Percentiles rank a stretch among this genome's conserved stretches.
Evolutionary conservation across 176 grass and related monocot species (phyloP).

Genomic region (Thalia dealbata): DNA sequence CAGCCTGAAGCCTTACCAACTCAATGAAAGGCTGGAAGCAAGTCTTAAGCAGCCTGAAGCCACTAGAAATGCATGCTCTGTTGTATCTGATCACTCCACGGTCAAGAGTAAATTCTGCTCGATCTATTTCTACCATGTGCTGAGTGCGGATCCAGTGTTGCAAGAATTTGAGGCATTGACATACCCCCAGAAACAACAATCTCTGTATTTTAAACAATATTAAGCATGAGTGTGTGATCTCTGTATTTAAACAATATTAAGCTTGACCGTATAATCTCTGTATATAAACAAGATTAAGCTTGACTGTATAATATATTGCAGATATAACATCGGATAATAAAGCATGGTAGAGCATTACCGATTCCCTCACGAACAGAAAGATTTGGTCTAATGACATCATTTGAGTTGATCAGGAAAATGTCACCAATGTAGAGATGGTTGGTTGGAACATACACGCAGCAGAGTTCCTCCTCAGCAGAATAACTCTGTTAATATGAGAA

Average conservation of each 20-base stretch:
- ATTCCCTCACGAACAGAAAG: conserved; percentile 92
- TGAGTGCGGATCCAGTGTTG: conserved; percentile 64
- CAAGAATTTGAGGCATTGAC: conserved; percentile 91
- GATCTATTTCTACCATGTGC: conserved; percentile 32
- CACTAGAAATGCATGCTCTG: too few species aligned
- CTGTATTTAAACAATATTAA: conserved; percentile 14
- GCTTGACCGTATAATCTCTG: conserved; percentile 38
- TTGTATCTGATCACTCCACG: too few species aligned
- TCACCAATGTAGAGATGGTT: conserved; percentile 99
- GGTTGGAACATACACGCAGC: conserved; percentile 89
- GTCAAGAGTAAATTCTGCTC: conserved; percentile 30
- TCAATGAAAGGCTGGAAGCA: too few species aligned
- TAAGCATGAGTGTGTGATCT: not conserved
- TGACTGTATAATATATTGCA: too few species aligned
- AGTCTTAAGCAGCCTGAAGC: too few species aligned
- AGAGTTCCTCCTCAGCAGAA: conserved; percentile 83
- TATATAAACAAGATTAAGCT: not conserved
- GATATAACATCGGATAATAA: not conserved
- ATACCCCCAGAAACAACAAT: conserved; percentile 95
- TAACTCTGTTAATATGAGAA: conserved; percentile 48
- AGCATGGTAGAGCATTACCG: conserved; percentile 30
- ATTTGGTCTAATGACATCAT: conserved; percentile 93
- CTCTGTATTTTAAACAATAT: conserved; percentile 29
- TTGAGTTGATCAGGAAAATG: conserved; percentile 88
- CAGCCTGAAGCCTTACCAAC: too few species aligned